Conservation (phyloP, 2,329 filamentous ascomycete species). For the Penicillium sp. region DNA sequence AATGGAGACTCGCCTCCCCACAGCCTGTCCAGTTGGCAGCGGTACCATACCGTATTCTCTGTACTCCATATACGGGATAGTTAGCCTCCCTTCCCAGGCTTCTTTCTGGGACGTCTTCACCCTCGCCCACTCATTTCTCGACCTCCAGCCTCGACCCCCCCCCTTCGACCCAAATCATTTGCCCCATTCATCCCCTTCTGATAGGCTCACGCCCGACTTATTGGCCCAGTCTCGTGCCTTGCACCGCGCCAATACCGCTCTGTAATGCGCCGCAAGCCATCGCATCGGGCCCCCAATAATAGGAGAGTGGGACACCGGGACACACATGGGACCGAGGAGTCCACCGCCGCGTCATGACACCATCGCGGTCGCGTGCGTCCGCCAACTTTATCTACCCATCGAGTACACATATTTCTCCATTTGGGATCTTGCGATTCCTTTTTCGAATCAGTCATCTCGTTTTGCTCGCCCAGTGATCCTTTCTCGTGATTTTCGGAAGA, state of each 20-base stretch:
- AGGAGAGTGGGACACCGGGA: slow-evolving; percentile 7
- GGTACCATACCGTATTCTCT: background rate
- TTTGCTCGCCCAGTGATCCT: slow-evolving; percentile 26
- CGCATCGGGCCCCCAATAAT: background rate
- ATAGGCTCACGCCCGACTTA: slow-evolving; percentile 18
- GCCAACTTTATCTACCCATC: background rate
- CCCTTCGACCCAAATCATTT: slow-evolving; percentile 14
- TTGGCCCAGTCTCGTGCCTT: slow-evolving; percentile 18
- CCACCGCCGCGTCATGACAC: slow-evolving; percentile 11
- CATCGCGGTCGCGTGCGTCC: background rate
- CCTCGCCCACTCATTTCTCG: slow-evolving; percentile 9
- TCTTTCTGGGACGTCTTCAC: background rate
- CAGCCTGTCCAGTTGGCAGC: background rate
- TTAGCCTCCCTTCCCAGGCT: background rate
- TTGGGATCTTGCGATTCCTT: background rate
- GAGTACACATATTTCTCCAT: background rate
- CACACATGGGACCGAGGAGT: slow-evolving; percentile 15
- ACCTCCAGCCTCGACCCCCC: background rate
- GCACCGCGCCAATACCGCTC: slow-evolving; percentile 1
- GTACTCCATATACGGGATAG: background rate
- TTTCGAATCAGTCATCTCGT: slow-evolving; percentile 7
- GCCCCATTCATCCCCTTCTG: slow-evolving; percentile 13
- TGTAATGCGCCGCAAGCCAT: slow-evolving; percentile 1
- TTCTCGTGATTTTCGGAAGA: slow-evolving; percentile 40
- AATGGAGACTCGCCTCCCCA: slow-evolving; percentile 14